Conservation (phyloP, 352 stramenopile genomes). For the Saprolegnia parasitica region DNA sequence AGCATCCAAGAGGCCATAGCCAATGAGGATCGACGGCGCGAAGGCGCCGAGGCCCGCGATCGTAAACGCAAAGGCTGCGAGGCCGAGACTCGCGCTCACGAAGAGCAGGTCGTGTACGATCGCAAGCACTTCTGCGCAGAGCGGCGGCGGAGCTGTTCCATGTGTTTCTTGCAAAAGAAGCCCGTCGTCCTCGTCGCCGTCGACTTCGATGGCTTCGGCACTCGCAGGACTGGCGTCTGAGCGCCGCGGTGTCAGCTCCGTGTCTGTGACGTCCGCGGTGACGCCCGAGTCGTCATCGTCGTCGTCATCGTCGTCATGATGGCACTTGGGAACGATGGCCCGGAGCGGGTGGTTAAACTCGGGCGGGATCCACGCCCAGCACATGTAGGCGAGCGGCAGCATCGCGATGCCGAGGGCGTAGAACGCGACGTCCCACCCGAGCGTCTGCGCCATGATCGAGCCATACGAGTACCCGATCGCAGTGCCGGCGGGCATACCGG, state of each 20-base stretch:
- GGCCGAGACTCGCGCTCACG: slow-evolving; percentile 37
- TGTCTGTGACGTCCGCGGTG: neutral
- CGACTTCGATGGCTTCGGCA: too few relatives aligned
- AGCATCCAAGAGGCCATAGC: neutral
- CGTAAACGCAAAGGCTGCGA: slow-evolving; percentile 38
- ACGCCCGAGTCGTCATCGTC: neutral
- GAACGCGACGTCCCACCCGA: slow-evolving; percentile 79
- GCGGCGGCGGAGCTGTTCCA: neutral
- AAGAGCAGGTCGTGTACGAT: slow-evolving; percentile 33
- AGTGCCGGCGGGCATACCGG: slow-evolving; percentile 48
- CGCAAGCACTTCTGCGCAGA: neutral
- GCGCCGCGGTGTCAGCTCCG: neutral
- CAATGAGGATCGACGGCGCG: slow-evolving; percentile 20
- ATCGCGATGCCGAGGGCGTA: slow-evolving; percentile 33
- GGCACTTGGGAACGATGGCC: neutral
- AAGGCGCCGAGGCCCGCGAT: slow-evolving; percentile 34
- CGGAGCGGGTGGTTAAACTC: slow-evolving; percentile 17
- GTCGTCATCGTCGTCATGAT: neutral
- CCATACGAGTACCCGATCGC: slow-evolving; percentile 51
- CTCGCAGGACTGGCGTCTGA: too few relatives aligned
- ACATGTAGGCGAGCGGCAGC: slow-evolving; percentile 8
- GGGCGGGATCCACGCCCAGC: neutral
- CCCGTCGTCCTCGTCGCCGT: neutral
- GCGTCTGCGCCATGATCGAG: slow-evolving; percentile 16
- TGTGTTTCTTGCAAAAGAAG: neutral